Evolutionary conservation across 352 stramenopile species (phyloP).

Genomic region (Globisporangium ultimum): DNA sequence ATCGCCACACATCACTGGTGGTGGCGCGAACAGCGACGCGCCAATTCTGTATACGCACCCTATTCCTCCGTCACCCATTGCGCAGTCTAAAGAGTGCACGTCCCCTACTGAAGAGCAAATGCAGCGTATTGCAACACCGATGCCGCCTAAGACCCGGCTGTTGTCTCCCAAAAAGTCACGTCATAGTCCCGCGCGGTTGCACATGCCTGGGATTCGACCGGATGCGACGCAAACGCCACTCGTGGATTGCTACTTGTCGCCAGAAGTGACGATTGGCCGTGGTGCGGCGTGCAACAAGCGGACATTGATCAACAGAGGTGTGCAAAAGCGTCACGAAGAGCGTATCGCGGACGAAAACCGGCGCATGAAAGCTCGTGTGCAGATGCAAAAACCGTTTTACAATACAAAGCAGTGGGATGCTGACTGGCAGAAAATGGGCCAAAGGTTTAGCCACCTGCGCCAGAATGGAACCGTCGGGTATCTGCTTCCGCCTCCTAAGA

Average conservation of each 20-base stretch:
- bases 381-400: conserved; percentile 61
- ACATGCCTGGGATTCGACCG: conserved; percentile 69
- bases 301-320: conserved; percentile 53
- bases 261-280: conserved; percentile 48
- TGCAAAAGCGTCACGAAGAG: conserved; percentile 47
- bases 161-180: conserved; percentile 21
- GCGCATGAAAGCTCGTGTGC: conserved; percentile 47
- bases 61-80: neutral
- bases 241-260: conserved; percentile 72
- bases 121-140: neutral
- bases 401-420: conserved; percentile 70
- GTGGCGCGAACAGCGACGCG: neutral
- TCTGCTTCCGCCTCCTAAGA: conserved; percentile 39
- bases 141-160: conserved; percentile 12
- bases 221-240: conserved; percentile 65
- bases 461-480: conserved; percentile 71
- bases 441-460: conserved; percentile 60
- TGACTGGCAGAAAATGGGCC: conserved; percentile 55
- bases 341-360: conserved; percentile 67
- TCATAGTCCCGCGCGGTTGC: conserved; percentile 47
- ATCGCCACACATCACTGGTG: neutral
- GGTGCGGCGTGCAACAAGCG: conserved; percentile 72
- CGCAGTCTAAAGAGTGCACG: neutral
- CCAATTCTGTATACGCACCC: neutral
- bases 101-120: neutral